phyloP scores from a whole-genome alignment of 768 basidiomycete species.

The Mycena polygramma region DNA sequence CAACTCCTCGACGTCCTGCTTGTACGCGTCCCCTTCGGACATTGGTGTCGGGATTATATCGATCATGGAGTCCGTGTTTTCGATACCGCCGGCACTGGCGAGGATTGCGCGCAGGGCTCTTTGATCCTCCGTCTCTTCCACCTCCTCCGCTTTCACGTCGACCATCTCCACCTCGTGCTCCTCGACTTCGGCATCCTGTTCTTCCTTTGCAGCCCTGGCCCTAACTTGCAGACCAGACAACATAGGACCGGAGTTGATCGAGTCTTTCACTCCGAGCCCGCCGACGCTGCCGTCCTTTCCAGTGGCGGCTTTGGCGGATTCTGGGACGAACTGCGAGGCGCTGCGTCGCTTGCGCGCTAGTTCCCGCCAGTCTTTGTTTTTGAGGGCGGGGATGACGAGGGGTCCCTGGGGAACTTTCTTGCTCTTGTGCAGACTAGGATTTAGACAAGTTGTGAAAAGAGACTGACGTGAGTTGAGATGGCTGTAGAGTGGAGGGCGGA shows the following conservation, averaged over 20 bases:
- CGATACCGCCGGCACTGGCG: slow-evolving; percentile 61
- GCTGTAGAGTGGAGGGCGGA: slow-evolving; percentile 49
- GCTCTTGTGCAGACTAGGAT: slow-evolving; percentile 59
- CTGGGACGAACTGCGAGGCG: slow-evolving; percentile 73
- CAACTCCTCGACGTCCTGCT: slow-evolving; percentile 85
- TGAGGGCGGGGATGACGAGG: slow-evolving; percentile 86
- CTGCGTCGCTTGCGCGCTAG: slow-evolving; percentile 75
- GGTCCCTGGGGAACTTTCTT: slow-evolving; percentile 67
- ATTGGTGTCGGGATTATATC: slow-evolving; percentile 76
- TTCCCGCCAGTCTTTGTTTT: slow-evolving; percentile 94
- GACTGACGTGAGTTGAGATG: slow-evolving; percentile 83
- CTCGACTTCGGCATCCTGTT: slow-evolving; percentile 44
- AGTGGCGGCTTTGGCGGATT: slow-evolving; percentile 64
- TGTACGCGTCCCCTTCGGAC: slow-evolving; percentile 87
- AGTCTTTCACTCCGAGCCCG: slow-evolving; percentile 79
- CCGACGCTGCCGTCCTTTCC: slow-evolving; percentile 83
- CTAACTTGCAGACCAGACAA: slow-evolving; percentile 74
- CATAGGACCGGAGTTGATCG: slow-evolving; percentile 84
- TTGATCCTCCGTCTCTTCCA: slow-evolving; percentile 81
- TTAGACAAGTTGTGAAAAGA: slow-evolving; percentile 38
- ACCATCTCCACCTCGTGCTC: slow-evolving; percentile 42
- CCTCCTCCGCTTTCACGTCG: slow-evolving; percentile 50
- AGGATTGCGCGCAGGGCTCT: slow-evolving; percentile 85
- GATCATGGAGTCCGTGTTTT: slow-evolving; percentile 57
- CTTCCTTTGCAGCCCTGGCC: slow-evolving; percentile 50